Conservation (phyloP, 768 basidiomycete genomes). For the Ramaria rubella region DNA sequence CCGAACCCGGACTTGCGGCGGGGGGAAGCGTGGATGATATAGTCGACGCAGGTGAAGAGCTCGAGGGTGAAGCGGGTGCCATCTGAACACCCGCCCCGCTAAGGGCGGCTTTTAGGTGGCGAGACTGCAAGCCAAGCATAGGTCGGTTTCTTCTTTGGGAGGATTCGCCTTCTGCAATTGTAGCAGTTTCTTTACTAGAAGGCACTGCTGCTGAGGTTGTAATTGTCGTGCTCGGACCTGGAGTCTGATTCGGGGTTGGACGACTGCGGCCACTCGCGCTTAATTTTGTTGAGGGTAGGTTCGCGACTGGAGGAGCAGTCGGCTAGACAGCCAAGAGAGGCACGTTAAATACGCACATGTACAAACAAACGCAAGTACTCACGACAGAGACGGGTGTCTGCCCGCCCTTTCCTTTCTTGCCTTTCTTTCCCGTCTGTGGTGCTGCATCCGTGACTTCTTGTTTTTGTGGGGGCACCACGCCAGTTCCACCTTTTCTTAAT, state of each 20-base stretch:
- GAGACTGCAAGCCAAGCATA: constrained; percentile 53
- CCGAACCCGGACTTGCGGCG: constrained; percentile 4
- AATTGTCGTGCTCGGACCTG: constrained; percentile 1
- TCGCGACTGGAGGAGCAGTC: not conserved
- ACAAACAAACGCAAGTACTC: not conserved
- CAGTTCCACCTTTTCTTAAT: constrained; percentile 16
- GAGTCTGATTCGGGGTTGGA: not conserved
- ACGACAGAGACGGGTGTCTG: not conserved
- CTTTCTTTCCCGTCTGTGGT: constrained; percentile 7
- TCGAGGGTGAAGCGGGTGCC: constrained; percentile 4
- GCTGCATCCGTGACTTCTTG: constrained; percentile 33
- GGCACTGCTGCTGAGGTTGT: constrained; percentile 12
- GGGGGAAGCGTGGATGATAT: constrained; percentile 11
- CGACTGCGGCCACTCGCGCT: not conserved
- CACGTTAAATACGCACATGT: constrained; percentile 4
- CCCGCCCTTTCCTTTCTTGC: constrained; percentile 16
- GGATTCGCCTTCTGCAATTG: not conserved
- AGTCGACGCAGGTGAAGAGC: constrained; percentile 13
- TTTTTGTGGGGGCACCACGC: constrained; percentile 30
- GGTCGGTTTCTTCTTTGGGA: constrained; percentile 42
- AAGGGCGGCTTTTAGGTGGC: constrained; percentile 69
- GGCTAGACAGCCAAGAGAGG: not conserved
- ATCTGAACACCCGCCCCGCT: constrained; percentile 48
- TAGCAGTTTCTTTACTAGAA: not conserved
- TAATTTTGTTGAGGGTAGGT: not conserved